Percentiles rank a stretch among this genome's conserved stretches.
phyloP scores from a whole-genome alignment of 177 flowering plant genomes.

The Vitis hybrid region DNA sequence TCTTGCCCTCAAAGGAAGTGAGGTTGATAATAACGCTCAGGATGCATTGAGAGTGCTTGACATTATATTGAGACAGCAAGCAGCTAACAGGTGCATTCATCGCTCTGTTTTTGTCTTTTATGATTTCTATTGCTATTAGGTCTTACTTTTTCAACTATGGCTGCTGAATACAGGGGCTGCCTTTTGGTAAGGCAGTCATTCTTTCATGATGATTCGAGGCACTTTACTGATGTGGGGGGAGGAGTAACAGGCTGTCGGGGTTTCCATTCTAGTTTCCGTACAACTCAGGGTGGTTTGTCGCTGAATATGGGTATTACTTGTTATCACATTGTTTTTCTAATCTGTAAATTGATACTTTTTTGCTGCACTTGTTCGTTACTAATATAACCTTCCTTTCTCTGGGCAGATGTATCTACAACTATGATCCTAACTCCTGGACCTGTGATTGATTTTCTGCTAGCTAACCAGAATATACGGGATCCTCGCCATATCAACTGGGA shows the following conservation, averaged over 20 bases:
- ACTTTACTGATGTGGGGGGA: constrained; percentile 76
- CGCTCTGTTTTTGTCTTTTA: not conserved
- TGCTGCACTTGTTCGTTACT: not conserved
- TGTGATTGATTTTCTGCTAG: constrained; percentile 65
- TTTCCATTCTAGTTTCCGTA: constrained; percentile 43
- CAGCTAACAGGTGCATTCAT: constrained; percentile 60
- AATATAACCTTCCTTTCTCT: constrained; percentile 6
- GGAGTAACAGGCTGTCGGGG: constrained; percentile 63
- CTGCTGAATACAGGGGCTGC: constrained; percentile 32
- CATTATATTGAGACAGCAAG: constrained; percentile 77
- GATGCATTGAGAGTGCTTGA: constrained; percentile 87
- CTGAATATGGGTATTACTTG: constrained; percentile 35
- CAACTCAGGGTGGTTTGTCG: constrained; percentile 40
- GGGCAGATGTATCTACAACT: constrained; percentile 81
- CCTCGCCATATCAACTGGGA: constrained; percentile 71
- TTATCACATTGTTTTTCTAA: not conserved
- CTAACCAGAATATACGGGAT: constrained; percentile 67
- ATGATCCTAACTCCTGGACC: constrained; percentile 86
- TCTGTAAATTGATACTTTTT: not conserved
- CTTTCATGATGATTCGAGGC: constrained; percentile 65
- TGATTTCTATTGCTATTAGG: constrained; percentile 2
- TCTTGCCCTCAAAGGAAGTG: constrained; percentile 54
- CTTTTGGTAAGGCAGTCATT: constrained; percentile 85
- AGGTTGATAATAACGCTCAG: constrained; percentile 41
- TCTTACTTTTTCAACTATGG: constrained; percentile 12